Percentiles rank a stretch among this genome's conserved stretches.
phyloP scores from a whole-genome alignment of 768 basidiomycete genomes.

The Russula earlei region DNA sequence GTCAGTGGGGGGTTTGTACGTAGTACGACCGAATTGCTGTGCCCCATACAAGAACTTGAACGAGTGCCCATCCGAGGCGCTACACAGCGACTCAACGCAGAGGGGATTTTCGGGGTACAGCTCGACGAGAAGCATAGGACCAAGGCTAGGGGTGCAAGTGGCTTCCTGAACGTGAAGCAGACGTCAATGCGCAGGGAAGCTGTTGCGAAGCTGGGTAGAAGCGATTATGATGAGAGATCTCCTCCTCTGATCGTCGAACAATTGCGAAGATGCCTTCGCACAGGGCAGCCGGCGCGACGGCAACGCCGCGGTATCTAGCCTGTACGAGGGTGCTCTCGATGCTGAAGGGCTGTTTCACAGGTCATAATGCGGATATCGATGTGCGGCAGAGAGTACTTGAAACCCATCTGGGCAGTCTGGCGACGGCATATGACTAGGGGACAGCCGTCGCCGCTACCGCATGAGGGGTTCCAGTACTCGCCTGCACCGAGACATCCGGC shows the following conservation, averaged over 20 bases:
- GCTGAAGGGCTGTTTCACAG: neutral
- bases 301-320: neutral
- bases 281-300: neutral
- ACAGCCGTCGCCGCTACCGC: neutral
- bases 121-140: no score
- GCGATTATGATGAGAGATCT: neutral
- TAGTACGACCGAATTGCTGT: no score
- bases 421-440: neutral
- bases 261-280: neutral
- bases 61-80: no score
- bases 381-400: no score
- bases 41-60: no score
- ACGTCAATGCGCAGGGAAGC: constrained; percentile 16
- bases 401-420: neutral
- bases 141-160: neutral
- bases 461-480: no score
- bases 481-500: neutral
- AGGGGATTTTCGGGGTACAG: no score
- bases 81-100: no score
- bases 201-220: neutral
- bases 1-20: no score
- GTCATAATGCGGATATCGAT: neutral
- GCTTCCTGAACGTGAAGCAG: constrained; percentile 3
- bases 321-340: neutral
- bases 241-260: neutral